phyloP scores from a whole-genome alignment of 2,329 filamentous ascomycete species.

The Ceratocystis smalleyi region DNA sequence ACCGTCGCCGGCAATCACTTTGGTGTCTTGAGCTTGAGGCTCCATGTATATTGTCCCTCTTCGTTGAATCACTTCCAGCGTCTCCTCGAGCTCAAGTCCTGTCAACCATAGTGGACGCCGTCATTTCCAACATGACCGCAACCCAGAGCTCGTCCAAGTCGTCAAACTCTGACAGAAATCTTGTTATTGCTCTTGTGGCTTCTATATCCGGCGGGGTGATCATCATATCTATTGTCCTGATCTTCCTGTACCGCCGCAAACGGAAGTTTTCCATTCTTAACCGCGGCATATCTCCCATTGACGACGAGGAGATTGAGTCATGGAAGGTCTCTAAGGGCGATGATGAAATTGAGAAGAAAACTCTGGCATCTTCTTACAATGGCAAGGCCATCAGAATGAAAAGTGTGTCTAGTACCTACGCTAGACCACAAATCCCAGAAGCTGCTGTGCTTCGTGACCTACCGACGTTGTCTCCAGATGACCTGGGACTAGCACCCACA shows the following conservation, averaged over 20 bases:
- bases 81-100: not conserved
- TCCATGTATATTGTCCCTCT: not conserved
- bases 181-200: constrained; percentile 38
- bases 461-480: not conserved
- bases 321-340: constrained; percentile 35
- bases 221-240: constrained; percentile 22
- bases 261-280: constrained; percentile 31
- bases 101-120: not conserved
- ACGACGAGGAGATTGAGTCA: constrained; percentile 50
- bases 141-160: not conserved
- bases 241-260: constrained; percentile 27
- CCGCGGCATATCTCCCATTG: constrained; percentile 44
- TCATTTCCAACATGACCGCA: not conserved
- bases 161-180: constrained; percentile 24
- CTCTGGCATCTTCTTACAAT: not conserved
- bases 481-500: not conserved
- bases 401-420: not conserved
- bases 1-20: not conserved
- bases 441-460: not conserved
- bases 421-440: not conserved
- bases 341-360: constrained; percentile 21
- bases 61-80: not conserved
- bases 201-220: constrained; percentile 32
- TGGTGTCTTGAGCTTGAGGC: not conserved
- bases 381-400: not conserved